Evolutionary conservation across 208 protist genomes (phyloP).

Genomic region (Wallacemonas rigidus): DNA sequence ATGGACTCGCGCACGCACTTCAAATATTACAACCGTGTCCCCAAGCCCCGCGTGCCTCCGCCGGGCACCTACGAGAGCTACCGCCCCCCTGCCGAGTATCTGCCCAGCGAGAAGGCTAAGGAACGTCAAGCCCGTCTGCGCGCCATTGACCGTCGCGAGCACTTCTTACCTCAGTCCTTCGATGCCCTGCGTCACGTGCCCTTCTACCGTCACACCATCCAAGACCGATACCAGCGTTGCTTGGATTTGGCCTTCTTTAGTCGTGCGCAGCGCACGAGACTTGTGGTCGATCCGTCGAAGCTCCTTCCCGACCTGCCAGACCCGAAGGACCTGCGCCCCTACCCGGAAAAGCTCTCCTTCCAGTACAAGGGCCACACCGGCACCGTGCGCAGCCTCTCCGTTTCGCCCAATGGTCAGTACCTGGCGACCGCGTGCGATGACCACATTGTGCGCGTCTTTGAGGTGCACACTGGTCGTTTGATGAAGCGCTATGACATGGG

Average conservation of each 20-base stretch:
- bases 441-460: slow-evolving; percentile 96
- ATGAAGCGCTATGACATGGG: slow-evolving; percentile 91
- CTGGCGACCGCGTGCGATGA: slow-evolving; percentile 97
- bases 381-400: slow-evolving; percentile 92
- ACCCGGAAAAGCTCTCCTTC: slow-evolving; percentile 95
- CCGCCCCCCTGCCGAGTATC: slow-evolving; percentile 98
- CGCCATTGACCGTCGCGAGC: slow-evolving; percentile 90
- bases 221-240: slow-evolving; percentile 99
- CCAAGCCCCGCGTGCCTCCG: slow-evolving; percentile 78
- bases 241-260: slow-evolving; percentile 99
- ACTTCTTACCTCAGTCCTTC: slow-evolving; percentile 95
- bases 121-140: slow-evolving; percentile 89
- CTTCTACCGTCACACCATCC: slow-evolving; percentile 94
- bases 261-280: slow-evolving; percentile 85
- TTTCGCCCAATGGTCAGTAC: slow-evolving; percentile 97
- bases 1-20: slow-evolving; percentile 89
- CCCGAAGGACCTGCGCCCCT: slow-evolving; percentile 98
- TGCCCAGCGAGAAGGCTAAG: slow-evolving; percentile 91
- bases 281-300: slow-evolving; percentile 94
- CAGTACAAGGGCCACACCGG: slow-evolving; percentile 96
- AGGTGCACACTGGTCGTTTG: slow-evolving; percentile 97
- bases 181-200: slow-evolving; percentile 94
- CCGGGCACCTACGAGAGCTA: slow-evolving; percentile 97
- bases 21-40: slow-evolving; percentile 86
- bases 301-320: slow-evolving; percentile 98